phyloP scores from a whole-genome alignment of 148 eudicot genomes.

The Amaranthus hypochondriacus region DNA sequence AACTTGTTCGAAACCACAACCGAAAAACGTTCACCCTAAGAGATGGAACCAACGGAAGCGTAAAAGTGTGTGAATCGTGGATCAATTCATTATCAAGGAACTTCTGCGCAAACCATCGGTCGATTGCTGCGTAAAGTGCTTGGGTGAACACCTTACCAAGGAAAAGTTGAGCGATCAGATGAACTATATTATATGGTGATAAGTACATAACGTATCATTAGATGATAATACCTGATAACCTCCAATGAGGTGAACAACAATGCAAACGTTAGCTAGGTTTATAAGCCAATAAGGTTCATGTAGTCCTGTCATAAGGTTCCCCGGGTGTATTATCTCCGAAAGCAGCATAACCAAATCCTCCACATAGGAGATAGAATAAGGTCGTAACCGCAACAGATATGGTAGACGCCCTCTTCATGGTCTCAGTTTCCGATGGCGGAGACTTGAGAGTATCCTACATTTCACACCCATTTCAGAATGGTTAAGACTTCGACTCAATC shows the following conservation, averaged over 20 bases:
- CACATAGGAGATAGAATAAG: conserved; percentile 75
- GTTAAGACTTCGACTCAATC: not conserved
- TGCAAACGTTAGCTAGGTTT: conserved; percentile 78
- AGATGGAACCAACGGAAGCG: conserved; percentile 36
- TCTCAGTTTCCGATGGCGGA: conserved; percentile 54
- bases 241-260: conserved; percentile 72
- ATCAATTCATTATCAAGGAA: conserved; percentile 39
- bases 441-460: conserved; percentile 77
- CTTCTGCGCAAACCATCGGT: conserved; percentile 35
- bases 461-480: not conserved
- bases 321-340: conserved; percentile 82
- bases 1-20: conserved; percentile 42
- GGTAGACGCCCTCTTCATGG: conserved; percentile 73
- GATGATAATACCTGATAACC: conserved; percentile 66
- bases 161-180: not conserved
- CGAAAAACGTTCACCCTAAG: conserved; percentile 38
- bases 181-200: not conserved
- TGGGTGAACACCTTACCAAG: conserved; percentile 59
- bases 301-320: conserved; percentile 81
- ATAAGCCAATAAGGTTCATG: conserved; percentile 89
- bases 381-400: conserved; percentile 47
- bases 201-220: not conserved
- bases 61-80: conserved; percentile 26
- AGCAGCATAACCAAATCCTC: conserved; percentile 87
- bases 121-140: conserved; percentile 41